phyloP scores from a whole-genome alignment of 768 basidiomycete species.

The Leccinum fibrillosum region DNA sequence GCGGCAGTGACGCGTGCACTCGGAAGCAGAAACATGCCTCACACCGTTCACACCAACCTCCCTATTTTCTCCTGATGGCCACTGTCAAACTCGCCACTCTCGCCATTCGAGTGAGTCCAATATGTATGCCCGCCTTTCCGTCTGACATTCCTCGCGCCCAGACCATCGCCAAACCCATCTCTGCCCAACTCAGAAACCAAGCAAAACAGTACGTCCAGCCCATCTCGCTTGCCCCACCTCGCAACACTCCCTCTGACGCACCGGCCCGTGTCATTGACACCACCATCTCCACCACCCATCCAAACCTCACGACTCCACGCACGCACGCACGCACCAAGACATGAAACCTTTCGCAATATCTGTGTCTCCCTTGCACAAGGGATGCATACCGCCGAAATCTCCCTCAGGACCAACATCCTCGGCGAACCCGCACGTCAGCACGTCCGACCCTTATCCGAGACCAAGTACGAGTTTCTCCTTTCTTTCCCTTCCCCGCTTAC shows the following conservation, averaged over 20 bases:
- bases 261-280: neutral
- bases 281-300: neutral
- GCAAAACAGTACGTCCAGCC: conserved; percentile 58
- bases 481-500: neutral
- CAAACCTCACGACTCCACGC: neutral
- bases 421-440: conserved; percentile 67
- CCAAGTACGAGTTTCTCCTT: conserved; percentile 45
- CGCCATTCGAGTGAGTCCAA: conserved; percentile 58
- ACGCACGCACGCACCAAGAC: conserved; percentile 37
- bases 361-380: conserved; percentile 74
- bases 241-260: neutral
- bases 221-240: neutral
- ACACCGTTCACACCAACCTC: neutral
- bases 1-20: neutral
- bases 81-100: conserved; percentile 72
- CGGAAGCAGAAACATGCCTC: conserved; percentile 1
- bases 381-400: conserved; percentile 72
- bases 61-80: conserved; percentile 47
- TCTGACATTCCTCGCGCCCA: conserved; percentile 23
- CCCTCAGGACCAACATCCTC: conserved; percentile 70
- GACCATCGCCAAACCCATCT: conserved; percentile 87
- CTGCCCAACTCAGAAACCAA: conserved; percentile 62
- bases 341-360: conserved; percentile 65
- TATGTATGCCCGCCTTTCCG: neutral
- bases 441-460: conserved; percentile 75